Evolutionary conservation across 352 stramenopile species (phyloP).

Genomic region (Phytophthora colocasiae): DNA sequence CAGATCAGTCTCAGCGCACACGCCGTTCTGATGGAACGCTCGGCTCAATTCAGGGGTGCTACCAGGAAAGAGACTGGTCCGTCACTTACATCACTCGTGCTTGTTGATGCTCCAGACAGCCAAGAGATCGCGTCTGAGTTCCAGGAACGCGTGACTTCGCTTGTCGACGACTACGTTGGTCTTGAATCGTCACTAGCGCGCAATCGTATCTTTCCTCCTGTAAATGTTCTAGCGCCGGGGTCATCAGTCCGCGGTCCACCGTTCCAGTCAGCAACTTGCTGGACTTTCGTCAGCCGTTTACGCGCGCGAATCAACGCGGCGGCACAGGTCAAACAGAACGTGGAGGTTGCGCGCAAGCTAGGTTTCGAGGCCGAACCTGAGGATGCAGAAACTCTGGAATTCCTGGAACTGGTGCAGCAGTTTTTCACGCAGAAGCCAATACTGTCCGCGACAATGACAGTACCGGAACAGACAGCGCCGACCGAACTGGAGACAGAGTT

Average conservation of each 20-base stretch:
- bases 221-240: conserved; percentile 71
- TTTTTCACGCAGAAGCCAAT: conserved; percentile 71
- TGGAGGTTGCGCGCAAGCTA: conserved; percentile 62
- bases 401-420: conserved; percentile 71
- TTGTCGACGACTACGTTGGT: conserved; percentile 76
- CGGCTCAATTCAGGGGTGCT: conserved; percentile 62
- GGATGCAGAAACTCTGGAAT: conserved; percentile 73
- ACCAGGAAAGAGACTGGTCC: conserved; percentile 34
- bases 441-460: conserved; percentile 14
- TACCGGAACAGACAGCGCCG: conserved; percentile 23
- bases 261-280: conserved; percentile 80
- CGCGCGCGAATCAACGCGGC: conserved; percentile 71
- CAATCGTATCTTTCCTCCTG: conserved; percentile 71
- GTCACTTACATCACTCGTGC: conserved; percentile 73
- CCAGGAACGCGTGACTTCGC: conserved; percentile 67
- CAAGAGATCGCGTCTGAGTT: conserved; percentile 61
- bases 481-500: conserved; percentile 53
- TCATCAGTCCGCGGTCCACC: conserved; percentile 71
- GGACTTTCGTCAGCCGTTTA: conserved; percentile 67
- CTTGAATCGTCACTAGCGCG: conserved; percentile 57
- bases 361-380: conserved; percentile 83
- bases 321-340: conserved; percentile 63
- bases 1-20: conserved; percentile 75
- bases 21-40: conserved; percentile 81
- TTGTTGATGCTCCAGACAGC: conserved; percentile 70